Evolutionary conservation across 2,329 filamentous ascomycete genomes (phyloP), one percentile per base, ranked within the genome.

Genomic region (Stylonectria norvegica): DNA sequence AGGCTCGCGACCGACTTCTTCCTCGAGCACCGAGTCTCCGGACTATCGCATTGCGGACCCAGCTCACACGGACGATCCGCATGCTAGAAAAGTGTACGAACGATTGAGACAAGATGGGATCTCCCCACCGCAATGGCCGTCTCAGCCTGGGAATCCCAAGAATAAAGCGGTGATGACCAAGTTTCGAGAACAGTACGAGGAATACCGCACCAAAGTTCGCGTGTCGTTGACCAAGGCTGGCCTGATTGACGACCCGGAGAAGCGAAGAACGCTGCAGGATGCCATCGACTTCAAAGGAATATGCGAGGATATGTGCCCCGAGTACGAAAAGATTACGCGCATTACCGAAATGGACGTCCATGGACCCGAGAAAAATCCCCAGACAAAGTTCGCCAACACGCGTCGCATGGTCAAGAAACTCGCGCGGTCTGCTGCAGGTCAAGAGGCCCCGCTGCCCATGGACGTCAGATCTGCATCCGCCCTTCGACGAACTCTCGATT

Each of bases 221-320:
- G 66, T 68, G 11, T 76, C 75, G 4, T 62, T 85, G 29, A 78
- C 81, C 40, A 75, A 71, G 45, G 78, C 73, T 11, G 76, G 75
- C 9, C 64, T 83, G 6, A 78, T 85, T 40, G 81, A 85, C 58
- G 78, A 85, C 48, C 81, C 81, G 3, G 75, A 81, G 20, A 76
- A 79, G 52, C 75, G 75, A 40, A 79, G 81, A 54, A 73, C 71
- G 14, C 68, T 85, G 6, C 71, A 77, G 42, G 75, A 85, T 55
- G 81, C 81, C 5, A 78, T 85, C 34, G 73, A 77, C 29, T 85
- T 85, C 56, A 80, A 80, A 56, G 81, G 81, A 11, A 82, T 81
- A 32, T 84, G 80, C 52, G 78, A 84, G 52, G 77, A 82, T 18
- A 85, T 84, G 81, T 85, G 81, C 45, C 81, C 81, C 5, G 77